Conservation (phyloP, 2,329 filamentous ascomycete species). For the Hymenoscyphus infarciens region DNA sequence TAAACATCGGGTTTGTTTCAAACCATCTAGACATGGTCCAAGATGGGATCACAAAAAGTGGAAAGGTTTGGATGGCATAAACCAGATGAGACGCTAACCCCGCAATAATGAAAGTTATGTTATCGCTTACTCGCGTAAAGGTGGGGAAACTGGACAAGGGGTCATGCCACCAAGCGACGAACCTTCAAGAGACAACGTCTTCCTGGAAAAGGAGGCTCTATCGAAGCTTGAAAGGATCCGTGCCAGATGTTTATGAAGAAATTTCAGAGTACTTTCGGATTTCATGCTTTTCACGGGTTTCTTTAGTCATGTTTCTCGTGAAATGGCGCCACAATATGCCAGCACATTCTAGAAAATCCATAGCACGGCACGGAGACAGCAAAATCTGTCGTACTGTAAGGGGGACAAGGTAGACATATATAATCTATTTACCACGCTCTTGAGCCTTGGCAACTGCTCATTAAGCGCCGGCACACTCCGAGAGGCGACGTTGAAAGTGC, state of each 20-base stretch:
- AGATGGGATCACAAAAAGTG: not conserved
- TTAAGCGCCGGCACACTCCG: slow-evolving; percentile 7
- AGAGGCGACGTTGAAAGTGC: slow-evolving; percentile 1
- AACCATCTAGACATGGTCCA: not conserved
- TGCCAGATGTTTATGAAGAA: not conserved
- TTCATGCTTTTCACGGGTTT: too few relatives aligned
- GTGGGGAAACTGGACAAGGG: not conserved
- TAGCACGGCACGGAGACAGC: too few relatives aligned
- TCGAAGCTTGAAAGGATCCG: not conserved
- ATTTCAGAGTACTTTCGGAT: not conserved
- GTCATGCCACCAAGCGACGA: not conserved
- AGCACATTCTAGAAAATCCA: too few relatives aligned
- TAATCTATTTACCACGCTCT: slow-evolving; percentile 2
- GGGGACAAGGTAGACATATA: not conserved
- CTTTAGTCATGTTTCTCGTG: too few relatives aligned
- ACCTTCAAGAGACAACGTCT: not conserved
- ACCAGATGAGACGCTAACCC: not conserved
- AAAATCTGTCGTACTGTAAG: not conserved
- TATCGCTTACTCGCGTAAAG: not conserved
- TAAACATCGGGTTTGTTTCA: not conserved
- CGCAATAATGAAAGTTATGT: not conserved
- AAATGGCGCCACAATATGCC: too few relatives aligned
- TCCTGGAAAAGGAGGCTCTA: not conserved
- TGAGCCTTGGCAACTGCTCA: not conserved
- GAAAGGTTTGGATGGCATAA: not conserved